phyloP scores from a whole-genome alignment of 805 yeast genomes.

The Candida multigemmis region DNA sequence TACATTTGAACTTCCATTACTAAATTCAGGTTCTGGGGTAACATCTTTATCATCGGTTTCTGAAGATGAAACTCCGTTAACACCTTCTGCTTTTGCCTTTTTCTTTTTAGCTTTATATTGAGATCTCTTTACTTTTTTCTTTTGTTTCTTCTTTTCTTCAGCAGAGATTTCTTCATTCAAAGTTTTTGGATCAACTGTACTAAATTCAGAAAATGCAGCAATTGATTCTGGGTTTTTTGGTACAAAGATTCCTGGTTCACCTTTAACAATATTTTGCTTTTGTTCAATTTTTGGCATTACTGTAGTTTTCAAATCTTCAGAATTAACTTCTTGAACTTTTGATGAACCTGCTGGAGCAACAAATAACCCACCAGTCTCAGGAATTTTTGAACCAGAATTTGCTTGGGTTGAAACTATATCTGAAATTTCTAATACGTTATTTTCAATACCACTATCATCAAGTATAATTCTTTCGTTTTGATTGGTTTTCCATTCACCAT shows the following conservation, averaged over 20 bases:
- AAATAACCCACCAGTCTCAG: conserved; percentile 22
- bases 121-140: conserved; percentile 35
- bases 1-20: conserved; percentile 4
- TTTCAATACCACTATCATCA: conserved; percentile 43
- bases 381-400: conserved; percentile 14
- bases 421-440: conserved; percentile 35
- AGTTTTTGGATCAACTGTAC: conserved; percentile 38
- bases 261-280: conserved; percentile 31
- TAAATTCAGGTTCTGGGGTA: conserved; percentile 5
- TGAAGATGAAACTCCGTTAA: conserved; percentile 4
- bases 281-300: conserved; percentile 27
- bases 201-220: conserved; percentile 52
- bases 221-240: conserved; percentile 59
- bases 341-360: conserved; percentile 40
- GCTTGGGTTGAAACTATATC: conserved; percentile 18
- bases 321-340: no score
- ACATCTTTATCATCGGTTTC: conserved; percentile 1
- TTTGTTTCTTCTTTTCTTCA: conserved; percentile 31
- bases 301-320: conserved; percentile 19
- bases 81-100: conserved; percentile 10
- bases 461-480: conserved; percentile 29
- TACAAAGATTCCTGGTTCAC: conserved; percentile 69
- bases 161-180: conserved; percentile 37
- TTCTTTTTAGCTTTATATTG: conserved; percentile 35
- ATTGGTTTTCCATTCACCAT: conserved; percentile 53